Evolutionary conservation across 2,329 filamentous ascomycete genomes (phyloP), one percentile per base, ranked within the genome.

Genomic region (Trichoderma sp.): DNA sequence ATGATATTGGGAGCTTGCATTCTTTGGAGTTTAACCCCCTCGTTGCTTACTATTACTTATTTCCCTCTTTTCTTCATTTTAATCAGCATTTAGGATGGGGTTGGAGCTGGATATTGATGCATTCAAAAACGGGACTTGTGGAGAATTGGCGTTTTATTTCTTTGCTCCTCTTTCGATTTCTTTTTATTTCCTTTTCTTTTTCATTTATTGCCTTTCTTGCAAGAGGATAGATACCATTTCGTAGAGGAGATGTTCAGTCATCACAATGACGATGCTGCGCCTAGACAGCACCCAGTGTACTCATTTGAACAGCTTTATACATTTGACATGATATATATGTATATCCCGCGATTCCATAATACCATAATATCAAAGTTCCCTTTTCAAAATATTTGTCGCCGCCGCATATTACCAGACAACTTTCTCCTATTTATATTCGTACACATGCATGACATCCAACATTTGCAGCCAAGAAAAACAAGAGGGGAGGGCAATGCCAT

Each of bases 281-380:
- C 56, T 68, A 21, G 55, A 39, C 56, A 68, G 46, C 65, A 56
- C 60, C 46, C 43, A 65, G 55, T 55, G 66, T 65, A 59, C 32
- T 54, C 26, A 54, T 52, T 59, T 32, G 71, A 69, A 73, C 69
- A 72, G 65, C 66, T 72, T 68, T 72, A 76, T 74, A 74, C 75
- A 76, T 75, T 73, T 58, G 37, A 59, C 54, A 66, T 66, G 64
- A 59, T 49, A 59, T 59, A 46, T 66, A n/a, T 66, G 58, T 59
- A 66, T 66, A 43, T 24, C n/a, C 64, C 39, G 32, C 21, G 54
- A 65, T 67, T 70, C 68, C 71, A 64, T 65, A 39, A 52, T 43
- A 34, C 68, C 71, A 64, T 65, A 39, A 52, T 43, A 34, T 66
- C 49, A 59, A 14, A 32, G 52, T 24, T 30, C 67, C 28, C 4